These are phyloP conservation scores for Scutellaria minor DNA, from an alignment of 257 asterid genomes.

Conservation along the genomic window DNA sequence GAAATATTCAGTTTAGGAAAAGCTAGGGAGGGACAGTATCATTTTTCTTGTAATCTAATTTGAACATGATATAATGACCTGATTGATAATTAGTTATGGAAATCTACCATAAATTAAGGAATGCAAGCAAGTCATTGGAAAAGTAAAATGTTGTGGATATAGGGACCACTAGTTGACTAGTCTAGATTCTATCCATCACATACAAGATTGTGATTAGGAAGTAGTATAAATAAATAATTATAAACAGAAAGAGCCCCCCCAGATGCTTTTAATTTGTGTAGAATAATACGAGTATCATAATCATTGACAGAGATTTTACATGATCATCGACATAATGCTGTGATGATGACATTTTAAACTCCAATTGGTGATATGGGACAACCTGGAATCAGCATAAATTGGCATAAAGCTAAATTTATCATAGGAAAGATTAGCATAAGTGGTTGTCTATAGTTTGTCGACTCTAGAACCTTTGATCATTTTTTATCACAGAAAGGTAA, in stretches of 20 bases:
- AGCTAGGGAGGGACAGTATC: neutral
- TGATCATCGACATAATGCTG: constrained; percentile 12
- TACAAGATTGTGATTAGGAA: constrained; percentile 10
- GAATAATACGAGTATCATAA: constrained; percentile 11
- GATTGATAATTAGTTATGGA: constrained; percentile 8
- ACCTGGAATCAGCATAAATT: constrained; percentile 35
- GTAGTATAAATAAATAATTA: neutral
- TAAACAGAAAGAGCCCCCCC: constrained; percentile 19
- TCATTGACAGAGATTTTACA: neutral
- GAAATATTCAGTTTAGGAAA: constrained; percentile 6
- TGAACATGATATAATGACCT: constrained; percentile 2
- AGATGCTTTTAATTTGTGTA: constrained; percentile 17
- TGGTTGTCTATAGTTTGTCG: constrained; percentile 7
- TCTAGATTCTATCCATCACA: constrained; percentile 6
- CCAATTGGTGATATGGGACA: neutral
- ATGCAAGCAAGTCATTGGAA: constrained; percentile 12
- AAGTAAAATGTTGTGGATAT: constrained; percentile 10
- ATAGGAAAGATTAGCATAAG: constrained; percentile 19
- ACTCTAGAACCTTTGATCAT: neutral
- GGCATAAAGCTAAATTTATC: constrained; percentile 19
- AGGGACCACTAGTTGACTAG: constrained; percentile 29
- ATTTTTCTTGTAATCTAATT: constrained; percentile 16
- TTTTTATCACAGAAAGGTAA: neutral
- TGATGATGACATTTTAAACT: constrained; percentile 21
- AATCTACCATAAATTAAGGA: neutral